Evolutionary conservation across 345 rosid species (phyloP).

Genomic region (Capsella bursapastoris): DNA sequence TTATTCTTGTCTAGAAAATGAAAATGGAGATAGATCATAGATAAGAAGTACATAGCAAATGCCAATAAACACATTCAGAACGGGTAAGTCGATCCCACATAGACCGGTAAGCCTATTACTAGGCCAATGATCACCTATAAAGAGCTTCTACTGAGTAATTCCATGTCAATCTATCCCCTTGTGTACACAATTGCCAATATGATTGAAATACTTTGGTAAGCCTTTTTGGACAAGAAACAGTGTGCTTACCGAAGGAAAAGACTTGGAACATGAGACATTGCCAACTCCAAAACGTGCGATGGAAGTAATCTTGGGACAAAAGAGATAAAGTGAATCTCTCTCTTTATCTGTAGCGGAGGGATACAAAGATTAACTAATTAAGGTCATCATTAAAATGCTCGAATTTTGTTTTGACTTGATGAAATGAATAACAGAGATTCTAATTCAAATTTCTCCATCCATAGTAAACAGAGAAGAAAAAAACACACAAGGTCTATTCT

Average conservation of each 20-base stretch:
- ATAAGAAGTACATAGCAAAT: constrained; percentile 16
- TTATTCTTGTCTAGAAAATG: not conserved
- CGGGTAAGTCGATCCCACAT: constrained; percentile 1
- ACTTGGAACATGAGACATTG: not conserved
- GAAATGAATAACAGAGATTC: not conserved
- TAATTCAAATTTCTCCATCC: not conserved
- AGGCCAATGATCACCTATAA: constrained; percentile 32
- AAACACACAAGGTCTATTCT: constrained; percentile 18
- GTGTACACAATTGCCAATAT: constrained; percentile 37
- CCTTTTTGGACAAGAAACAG: constrained; percentile 7
- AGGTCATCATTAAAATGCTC: not conserved
- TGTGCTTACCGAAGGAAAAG: not conserved
- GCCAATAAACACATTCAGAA: constrained; percentile 16
- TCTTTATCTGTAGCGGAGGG: not conserved
- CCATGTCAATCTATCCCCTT: constrained; percentile 34
- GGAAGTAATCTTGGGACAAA: not conserved
- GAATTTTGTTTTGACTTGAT: not conserved
- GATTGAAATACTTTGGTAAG: constrained; percentile 27
- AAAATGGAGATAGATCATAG: constrained; percentile 27
- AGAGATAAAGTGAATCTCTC: too few species aligned
- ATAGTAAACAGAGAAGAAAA: constrained; percentile 13
- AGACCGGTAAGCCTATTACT: constrained; percentile 38
- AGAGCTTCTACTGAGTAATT: constrained; percentile 36
- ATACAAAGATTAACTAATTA: not conserved
- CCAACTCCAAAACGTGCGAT: not conserved